Evolutionary conservation across 371 early-diverging fungal species (phyloP), one percentile per base, ranked within the genome.

Genomic region (Mortierella sp.): DNA sequence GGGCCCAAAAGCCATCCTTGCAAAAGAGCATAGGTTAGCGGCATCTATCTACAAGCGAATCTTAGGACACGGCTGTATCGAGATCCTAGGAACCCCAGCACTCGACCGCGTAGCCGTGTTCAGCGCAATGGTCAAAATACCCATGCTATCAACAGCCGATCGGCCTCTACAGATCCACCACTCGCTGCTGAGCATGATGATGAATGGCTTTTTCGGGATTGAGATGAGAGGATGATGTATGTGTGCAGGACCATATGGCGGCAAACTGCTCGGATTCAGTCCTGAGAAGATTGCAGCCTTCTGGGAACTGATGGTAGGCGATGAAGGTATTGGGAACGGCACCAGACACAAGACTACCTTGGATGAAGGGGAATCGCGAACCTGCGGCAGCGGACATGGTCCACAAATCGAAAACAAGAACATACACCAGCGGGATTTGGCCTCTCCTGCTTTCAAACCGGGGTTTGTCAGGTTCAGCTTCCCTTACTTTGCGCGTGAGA

Each of bases 181-280:
- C 47, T 55, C 56, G 12, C 48, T 71, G 12, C 29, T 71, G 44
- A 71, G 71, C 51, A 59, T 60, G 39, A 59, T 71, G 22, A 71
- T 71, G 71, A 71, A 63, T 27, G 71, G 63, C 29, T 71, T 71
- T 28, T 71, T 71, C 40, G 71, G 64, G 17, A 37, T 71, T 31
- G 64, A 71, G 60, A 71, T 71, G 71, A n/a, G 64, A n/a, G 64
- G 71, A 14, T 63, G 64, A 8, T 59, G 71, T 41, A 71, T 63
- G 64, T 63, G 60, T 37, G 64, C 71, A 9, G 71, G 71, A 0
- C 70, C 70, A 9, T 70, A 70, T 25, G 68, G 57, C 17, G 50
- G 53, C 6, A 50, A 70, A 24, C 50, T 70, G 2, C 54, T 70
- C 17, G 27, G 49, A 22, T 48, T 58, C 27, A 54, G 54, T 48